Percentiles rank a stretch among this genome's conserved stretches.
Conservation (phyloP, 139 green algal genomes). For the Tetradesmus lagerheimii region DNA sequence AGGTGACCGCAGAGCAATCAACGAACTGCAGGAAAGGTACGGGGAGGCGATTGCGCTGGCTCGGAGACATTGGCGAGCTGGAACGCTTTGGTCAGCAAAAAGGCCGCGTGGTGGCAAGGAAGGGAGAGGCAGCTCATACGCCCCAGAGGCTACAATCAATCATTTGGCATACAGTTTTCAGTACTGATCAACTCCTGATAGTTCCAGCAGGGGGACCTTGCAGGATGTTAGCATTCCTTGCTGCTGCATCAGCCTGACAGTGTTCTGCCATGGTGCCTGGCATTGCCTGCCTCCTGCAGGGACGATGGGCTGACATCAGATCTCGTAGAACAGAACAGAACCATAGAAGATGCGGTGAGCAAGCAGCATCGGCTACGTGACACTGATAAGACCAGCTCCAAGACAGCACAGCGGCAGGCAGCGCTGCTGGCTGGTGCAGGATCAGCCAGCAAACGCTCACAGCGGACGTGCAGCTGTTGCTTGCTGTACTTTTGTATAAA, state of each 20-base stretch:
- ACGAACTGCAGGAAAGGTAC: neutral
- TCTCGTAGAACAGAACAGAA: constrained; percentile 4
- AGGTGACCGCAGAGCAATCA: neutral
- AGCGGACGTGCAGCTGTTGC: too few species aligned
- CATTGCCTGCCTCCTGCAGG: neutral
- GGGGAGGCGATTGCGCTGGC: neutral
- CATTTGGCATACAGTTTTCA: neutral
- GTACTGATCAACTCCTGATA: neutral
- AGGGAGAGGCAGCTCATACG: neutral
- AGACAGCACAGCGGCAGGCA: neutral
- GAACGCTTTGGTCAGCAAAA: neutral
- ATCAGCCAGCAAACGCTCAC: neutral
- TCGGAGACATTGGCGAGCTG: too few species aligned
- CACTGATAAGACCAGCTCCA: neutral
- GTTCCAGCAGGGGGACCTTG: neutral
- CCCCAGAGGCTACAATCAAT: neutral
- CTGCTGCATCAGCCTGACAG: constrained; percentile 2
- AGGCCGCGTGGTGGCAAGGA: neutral
- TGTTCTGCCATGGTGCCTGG: neutral
- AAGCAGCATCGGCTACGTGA: neutral
- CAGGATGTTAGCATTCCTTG: neutral
- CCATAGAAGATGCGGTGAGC: constrained; percentile 24
- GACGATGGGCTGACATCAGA: neutral
- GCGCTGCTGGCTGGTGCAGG: neutral
- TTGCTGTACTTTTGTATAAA: too few species aligned